phyloP scores from a whole-genome alignment of 148 eudicot genomes.

The Gaultheria prostrata region DNA sequence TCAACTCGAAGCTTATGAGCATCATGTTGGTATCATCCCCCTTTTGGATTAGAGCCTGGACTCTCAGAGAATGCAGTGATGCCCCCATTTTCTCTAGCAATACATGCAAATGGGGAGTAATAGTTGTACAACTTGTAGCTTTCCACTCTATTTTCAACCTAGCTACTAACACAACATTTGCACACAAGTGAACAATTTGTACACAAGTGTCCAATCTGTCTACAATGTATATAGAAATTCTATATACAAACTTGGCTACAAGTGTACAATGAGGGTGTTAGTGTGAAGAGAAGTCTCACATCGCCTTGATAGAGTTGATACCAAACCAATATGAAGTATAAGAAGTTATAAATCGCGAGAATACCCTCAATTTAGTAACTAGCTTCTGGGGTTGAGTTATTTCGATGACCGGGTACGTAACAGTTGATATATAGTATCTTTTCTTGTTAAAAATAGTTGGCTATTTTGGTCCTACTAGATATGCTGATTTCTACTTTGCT shows the following conservation, averaged over 20 bases:
- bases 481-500: background rate
- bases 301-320: too few species aligned
- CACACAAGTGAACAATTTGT: background rate
- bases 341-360: too few species aligned
- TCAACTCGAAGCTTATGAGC: constrained; percentile 29
- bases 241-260: background rate
- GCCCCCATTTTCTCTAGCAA: constrained; percentile 9
- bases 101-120: constrained; percentile 10
- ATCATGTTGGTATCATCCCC: background rate
- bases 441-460: background rate
- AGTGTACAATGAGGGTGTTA: background rate
- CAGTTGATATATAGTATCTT: background rate
- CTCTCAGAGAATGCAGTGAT: constrained; percentile 1
- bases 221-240: background rate
- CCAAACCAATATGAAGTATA: too few species aligned
- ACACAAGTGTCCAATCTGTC: background rate
- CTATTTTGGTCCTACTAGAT: background rate
- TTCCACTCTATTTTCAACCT: background rate
- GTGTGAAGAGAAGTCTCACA: too few species aligned
- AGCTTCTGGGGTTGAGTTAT: too few species aligned
- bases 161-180: background rate
- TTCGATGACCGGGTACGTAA: too few species aligned
- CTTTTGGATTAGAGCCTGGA: background rate
- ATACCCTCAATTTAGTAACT: too few species aligned
- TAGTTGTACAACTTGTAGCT: constrained; percentile 9